Conservation (phyloP, 2,329 filamentous ascomycete genomes). For the Fusarium citri region DNA sequence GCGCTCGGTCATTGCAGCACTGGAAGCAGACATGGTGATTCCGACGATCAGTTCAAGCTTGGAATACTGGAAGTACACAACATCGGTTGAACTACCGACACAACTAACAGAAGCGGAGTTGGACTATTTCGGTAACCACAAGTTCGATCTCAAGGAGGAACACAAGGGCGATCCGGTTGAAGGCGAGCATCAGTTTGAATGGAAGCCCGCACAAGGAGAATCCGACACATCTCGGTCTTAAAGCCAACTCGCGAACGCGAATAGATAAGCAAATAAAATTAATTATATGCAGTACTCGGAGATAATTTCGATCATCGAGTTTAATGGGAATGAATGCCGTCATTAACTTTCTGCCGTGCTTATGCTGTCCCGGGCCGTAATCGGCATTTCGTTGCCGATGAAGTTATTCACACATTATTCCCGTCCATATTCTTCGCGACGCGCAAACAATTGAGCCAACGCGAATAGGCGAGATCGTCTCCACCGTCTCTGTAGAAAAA, state of each 20-base stretch:
- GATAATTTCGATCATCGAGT: background rate
- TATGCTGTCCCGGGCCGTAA: slow-evolving; percentile 8
- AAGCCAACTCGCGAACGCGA: background rate
- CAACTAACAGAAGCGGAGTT: background rate
- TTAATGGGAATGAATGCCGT: background rate
- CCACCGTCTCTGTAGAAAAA: background rate
- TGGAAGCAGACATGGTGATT: background rate
- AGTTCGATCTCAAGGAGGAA: background rate
- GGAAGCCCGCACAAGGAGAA: background rate
- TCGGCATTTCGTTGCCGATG: slow-evolving; percentile 17
- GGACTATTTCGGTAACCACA: background rate
- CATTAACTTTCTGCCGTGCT: background rate
- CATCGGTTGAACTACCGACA: background rate
- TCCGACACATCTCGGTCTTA: background rate
- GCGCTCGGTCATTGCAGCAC: background rate
- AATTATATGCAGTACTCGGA: background rate
- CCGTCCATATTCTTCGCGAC: background rate
- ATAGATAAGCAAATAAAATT: background rate
- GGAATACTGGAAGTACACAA: slow-evolving; percentile 10
- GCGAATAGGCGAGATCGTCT: background rate
- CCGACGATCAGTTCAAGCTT: background rate
- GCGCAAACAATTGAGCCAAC: background rate
- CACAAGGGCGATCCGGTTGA: background rate
- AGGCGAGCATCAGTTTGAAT: background rate
- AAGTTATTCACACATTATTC: slow-evolving; percentile 27